Base-by-base conservation (phyloP, 2,329 filamentous ascomycete genomes). In the Aureobasidium musti region DNA sequence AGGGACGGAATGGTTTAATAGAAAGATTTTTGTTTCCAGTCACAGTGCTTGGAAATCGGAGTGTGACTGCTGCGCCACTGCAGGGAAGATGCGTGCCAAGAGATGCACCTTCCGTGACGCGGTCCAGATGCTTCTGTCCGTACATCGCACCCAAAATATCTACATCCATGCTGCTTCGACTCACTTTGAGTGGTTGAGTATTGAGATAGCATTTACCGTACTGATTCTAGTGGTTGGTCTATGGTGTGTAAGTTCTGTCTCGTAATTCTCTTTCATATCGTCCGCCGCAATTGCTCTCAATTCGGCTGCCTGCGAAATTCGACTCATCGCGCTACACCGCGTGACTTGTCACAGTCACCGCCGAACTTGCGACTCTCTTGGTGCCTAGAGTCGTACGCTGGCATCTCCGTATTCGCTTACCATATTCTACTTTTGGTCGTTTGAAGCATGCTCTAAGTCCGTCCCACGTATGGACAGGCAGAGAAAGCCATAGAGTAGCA, bases 121-220 rank as follows among this genome's bases (percentile, higher is more conserved):
- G 30, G 45, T 19, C 59, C 21, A 39, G 35, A 39, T 30, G 4
- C 30, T 30, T 30, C 30, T n/a, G 19, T 28, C 26, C 60, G 47
- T 30, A 52, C 59, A 50, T 50, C 30, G 17, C 30, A n/a, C 61
- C 61, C 10, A 64, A 54, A 54, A 64, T 64, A 64, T 19, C 37
- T 21, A 13, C 26, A 53, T 54, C 30, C 5, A 19, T 35, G 13
- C 37, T 43, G 14, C 35, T 53, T 64, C 49, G 41, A 26, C 8
- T 43, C 35, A 10, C 33, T 35, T 13, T 35, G 33, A 3, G 11
- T 2, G 6, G 3, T 2, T 17, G 35, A 17, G 4, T 39, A 23
- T 6, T 35, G 19, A 19, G 26, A 28, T 23, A 39, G 7, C 45
- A 35, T 39, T 63, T 39, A 17, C 35, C 35, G 35, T 39, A 2